These are phyloP conservation scores for Butyriboletus loyo DNA, from an alignment of 768 basidiomycete genomes.

Conservation along the genomic window DNA sequence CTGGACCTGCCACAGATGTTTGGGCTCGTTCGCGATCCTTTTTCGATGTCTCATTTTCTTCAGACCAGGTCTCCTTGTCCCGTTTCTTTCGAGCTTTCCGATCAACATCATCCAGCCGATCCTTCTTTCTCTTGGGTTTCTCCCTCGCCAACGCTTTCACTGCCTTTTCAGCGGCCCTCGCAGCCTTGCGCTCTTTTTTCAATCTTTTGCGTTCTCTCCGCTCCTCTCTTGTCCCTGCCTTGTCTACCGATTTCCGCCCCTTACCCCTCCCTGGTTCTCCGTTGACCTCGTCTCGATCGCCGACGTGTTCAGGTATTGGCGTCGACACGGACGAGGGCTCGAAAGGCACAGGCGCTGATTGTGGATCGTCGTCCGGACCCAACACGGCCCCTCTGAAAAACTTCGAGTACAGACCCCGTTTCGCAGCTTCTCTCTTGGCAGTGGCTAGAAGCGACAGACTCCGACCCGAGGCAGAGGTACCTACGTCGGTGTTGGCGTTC, in stretches of 20 bases:
- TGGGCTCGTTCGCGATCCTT: slow-evolving; percentile 9
- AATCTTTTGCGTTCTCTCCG: slow-evolving; percentile 23
- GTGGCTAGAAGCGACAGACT: slow-evolving; percentile 50
- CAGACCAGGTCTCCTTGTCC: neutral
- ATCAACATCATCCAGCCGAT: neutral
- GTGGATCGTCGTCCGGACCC: slow-evolving; percentile 38
- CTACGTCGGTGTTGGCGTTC: slow-evolving; percentile 13
- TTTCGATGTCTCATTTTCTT: neutral
- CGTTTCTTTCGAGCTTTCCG: neutral
- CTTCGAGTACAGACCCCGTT: slow-evolving; percentile 67
- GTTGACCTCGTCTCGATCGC: neutral
- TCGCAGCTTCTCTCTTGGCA: slow-evolving; percentile 80
- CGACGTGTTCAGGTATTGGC: neutral
- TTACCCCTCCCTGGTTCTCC: neutral
- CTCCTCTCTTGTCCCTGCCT: slow-evolving; percentile 14
- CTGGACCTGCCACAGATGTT: slow-evolving; percentile 5
- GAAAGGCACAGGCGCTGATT: neutral
- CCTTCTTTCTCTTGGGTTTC: neutral
- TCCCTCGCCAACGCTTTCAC: slow-evolving; percentile 1
- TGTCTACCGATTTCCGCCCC: slow-evolving; percentile 11
- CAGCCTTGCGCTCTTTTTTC: slow-evolving; percentile 22
- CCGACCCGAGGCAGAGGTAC: slow-evolving; percentile 4
- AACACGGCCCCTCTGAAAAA: slow-evolving; percentile 80
- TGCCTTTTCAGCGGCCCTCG: slow-evolving; percentile 13
- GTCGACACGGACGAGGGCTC: neutral